phyloP scores from a whole-genome alignment of 495 filamentous ascomycete species.

The Clohesyomyces aquaticus region DNA sequence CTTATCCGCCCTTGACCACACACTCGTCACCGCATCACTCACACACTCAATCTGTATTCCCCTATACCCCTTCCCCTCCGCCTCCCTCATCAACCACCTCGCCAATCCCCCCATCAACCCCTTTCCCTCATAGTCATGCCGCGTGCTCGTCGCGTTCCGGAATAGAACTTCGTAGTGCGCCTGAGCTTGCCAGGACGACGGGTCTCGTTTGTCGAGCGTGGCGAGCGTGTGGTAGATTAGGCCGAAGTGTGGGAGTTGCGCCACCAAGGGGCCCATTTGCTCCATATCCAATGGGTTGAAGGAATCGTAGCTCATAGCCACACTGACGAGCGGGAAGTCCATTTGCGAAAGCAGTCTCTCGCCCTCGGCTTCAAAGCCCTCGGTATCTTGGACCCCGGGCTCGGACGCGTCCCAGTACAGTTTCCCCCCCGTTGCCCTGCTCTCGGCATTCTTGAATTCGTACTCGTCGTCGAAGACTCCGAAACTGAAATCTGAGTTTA shows the following conservation, averaged over 20 bases:
- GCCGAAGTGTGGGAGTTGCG: constrained; percentile 44
- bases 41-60: constrained; percentile 28
- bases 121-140: constrained; percentile 43
- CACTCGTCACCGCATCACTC: constrained; percentile 9
- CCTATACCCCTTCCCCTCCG: constrained; percentile 43
- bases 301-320: constrained; percentile 50
- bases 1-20: constrained; percentile 16
- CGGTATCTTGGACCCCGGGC: background rate
- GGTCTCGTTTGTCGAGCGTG: constrained; percentile 35
- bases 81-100: constrained; percentile 48
- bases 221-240: constrained; percentile 37
- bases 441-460: constrained; percentile 50
- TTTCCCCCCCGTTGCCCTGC: constrained; percentile 46
- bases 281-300: constrained; percentile 43
- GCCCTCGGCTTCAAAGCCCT: constrained; percentile 42
- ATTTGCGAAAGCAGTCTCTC: constrained; percentile 54
- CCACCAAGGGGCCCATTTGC: constrained; percentile 41
- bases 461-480: constrained; percentile 55
- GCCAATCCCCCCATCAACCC: constrained; percentile 49
- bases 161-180: constrained; percentile 45
- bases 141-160: constrained; percentile 49
- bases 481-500: constrained; percentile 50
- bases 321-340: constrained; percentile 52
- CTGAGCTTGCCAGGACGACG: constrained; percentile 39
- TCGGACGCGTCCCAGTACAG: constrained; percentile 50